phyloP scores from a whole-genome alignment of 371 early-diverging fungal genomes.

The Capillidium heterosporum region DNA sequence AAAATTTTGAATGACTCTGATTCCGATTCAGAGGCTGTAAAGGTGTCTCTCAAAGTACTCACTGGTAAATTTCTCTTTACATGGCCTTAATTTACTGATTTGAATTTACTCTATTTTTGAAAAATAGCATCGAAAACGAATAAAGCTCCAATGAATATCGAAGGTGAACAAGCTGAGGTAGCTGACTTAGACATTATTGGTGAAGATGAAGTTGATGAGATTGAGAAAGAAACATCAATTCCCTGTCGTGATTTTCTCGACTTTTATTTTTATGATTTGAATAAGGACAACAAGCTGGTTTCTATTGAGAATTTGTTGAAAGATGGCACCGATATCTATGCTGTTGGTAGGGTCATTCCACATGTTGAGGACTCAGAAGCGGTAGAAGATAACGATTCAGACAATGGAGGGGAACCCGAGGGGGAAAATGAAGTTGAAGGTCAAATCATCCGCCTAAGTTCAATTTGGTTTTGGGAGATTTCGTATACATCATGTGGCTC shows the following conservation, averaged over 20 bases:
- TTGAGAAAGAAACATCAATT: constrained; percentile 10
- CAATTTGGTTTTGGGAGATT: constrained; percentile 21
- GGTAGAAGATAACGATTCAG: constrained; percentile 10
- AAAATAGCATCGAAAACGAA: no score
- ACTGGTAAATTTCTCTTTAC: no score
- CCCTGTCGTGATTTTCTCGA: constrained; percentile 21
- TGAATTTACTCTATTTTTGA: no score
- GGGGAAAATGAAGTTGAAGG: not conserved
- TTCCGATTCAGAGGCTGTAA: no score
- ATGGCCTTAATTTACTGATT: no score
- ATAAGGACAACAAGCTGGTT: constrained; percentile 11
- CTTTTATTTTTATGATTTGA: constrained; percentile 21
- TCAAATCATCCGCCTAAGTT: constrained; percentile 15
- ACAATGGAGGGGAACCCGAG: constrained; percentile 9
- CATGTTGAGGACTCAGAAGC: constrained; percentile 13
- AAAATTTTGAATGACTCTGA: no score
- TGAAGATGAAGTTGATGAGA: constrained; percentile 17
- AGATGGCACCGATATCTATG: constrained; percentile 17
- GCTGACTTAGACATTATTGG: constrained; percentile 21
- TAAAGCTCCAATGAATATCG: not conserved
- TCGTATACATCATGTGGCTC: constrained; percentile 12
- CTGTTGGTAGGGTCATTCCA: constrained; percentile 15
- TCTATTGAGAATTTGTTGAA: constrained; percentile 17
- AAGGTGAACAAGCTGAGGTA: constrained; percentile 16
- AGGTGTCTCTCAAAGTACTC: no score